Conservation (phyloP, 2,329 filamentous ascomycete species). For the Elsinoe perseae region DNA sequence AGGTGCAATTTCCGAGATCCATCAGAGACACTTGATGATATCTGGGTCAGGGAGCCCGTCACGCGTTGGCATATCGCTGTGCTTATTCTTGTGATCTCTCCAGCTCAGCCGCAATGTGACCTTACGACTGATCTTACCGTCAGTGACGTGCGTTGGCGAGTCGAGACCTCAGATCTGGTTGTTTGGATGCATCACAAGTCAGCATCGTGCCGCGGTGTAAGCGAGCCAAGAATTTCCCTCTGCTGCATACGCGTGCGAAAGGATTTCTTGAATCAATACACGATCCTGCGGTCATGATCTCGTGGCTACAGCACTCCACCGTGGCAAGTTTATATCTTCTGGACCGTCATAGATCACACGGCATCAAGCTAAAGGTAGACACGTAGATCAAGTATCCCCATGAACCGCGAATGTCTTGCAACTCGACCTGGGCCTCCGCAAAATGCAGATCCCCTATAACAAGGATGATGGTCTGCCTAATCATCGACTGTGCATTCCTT, state of each 20-base stretch:
- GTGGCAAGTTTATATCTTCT: no score
- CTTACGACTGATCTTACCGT: no score
- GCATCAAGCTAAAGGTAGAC: no score
- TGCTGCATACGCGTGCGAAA: not conserved
- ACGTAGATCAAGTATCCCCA: no score
- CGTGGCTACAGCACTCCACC: no score
- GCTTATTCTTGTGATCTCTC: not conserved
- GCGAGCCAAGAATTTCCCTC: not conserved
- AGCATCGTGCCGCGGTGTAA: not conserved
- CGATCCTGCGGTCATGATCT: not conserved
- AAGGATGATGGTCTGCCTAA: not conserved
- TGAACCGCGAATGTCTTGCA: not conserved
- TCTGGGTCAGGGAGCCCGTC: not conserved
- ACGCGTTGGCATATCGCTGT: not conserved
- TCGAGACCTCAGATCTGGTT: not conserved
- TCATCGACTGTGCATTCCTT: not conserved
- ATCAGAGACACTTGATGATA: not conserved
- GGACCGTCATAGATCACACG: not conserved
- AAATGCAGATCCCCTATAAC: not conserved
- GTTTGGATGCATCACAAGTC: not conserved
- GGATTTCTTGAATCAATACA: slow-evolving; percentile 1
- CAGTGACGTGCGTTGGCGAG: not conserved
- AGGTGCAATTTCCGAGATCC: not conserved
- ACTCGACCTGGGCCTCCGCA: not conserved
- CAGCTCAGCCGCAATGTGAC: not conserved